Evolutionary conservation across 495 filamentous ascomycete species (phyloP).

Genomic region (Hyaloscypha finlandica): DNA sequence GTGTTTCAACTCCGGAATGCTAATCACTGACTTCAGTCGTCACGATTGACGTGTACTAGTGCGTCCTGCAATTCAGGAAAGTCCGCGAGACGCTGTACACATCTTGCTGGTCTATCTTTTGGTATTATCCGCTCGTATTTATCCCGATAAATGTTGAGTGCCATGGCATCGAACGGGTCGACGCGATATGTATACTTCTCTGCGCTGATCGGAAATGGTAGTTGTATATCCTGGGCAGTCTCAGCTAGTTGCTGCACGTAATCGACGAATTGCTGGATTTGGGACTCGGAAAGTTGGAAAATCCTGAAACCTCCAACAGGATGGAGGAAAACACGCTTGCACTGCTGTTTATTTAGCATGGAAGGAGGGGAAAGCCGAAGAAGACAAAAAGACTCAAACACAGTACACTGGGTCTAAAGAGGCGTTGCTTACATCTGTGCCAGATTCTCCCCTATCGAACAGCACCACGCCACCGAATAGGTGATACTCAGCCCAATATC

Average conservation of each 20-base stretch:
- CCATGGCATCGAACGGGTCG: conserved; percentile 22
- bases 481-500: conserved; percentile 39
- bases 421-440: conserved; percentile 16
- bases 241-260: conserved; percentile 7
- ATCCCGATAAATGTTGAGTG: conserved; percentile 21
- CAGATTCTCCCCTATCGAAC: conserved; percentile 33
- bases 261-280: conserved; percentile 13
- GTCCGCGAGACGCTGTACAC: conserved; percentile 18
- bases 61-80: conserved; percentile 13
- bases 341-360: conserved; percentile 14
- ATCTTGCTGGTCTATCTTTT: conserved; percentile 14
- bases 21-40: conserved; percentile 8
- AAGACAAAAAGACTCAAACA: conserved; percentile 13
- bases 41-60: conserved; percentile 18
- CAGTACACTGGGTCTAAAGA: conserved; percentile 6
- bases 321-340: conserved; percentile 21
- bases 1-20: too few species aligned
- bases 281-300: conserved; percentile 19
- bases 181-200: conserved; percentile 21
- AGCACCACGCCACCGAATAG: conserved; percentile 36
- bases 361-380: background rate
- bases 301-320: conserved; percentile 18
- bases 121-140: conserved; percentile 22
- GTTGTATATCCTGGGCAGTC: conserved; percentile 1
- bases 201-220: conserved; percentile 13